phyloP scores from a whole-genome alignment of 495 filamentous ascomycete genomes.

The Clavariopsis aquatica region DNA sequence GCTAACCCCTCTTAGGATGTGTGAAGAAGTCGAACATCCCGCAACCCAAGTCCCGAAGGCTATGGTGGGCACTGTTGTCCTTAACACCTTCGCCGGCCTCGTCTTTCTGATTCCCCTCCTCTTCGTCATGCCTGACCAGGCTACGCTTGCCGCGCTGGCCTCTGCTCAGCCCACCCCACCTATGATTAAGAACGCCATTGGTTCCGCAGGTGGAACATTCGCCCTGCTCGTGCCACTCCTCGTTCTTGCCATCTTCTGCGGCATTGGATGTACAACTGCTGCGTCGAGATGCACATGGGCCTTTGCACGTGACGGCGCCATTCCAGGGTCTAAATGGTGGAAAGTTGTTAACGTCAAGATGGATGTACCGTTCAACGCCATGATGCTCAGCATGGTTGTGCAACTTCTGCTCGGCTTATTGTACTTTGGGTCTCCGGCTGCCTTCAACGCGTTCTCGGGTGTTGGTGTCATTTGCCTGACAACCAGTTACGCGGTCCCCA shows the following conservation, averaged over 20 bases:
- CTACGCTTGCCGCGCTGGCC: constrained; percentile 50
- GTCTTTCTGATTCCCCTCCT: constrained; percentile 63
- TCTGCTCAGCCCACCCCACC: constrained; percentile 60
- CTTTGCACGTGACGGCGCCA: constrained; percentile 66
- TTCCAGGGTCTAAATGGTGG: constrained; percentile 68
- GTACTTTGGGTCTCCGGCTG: constrained; percentile 64
- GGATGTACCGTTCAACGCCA: constrained; percentile 59
- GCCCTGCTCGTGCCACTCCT: constrained; percentile 71
- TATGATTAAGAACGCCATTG: constrained; percentile 58
- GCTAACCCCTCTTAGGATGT: constrained; percentile 38
- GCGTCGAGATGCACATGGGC: constrained; percentile 63
- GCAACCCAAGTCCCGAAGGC: constrained; percentile 60
- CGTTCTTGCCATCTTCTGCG: constrained; percentile 64
- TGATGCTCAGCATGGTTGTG: constrained; percentile 57
- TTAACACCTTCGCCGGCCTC: constrained; percentile 60
- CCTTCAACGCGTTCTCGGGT: constrained; percentile 68
- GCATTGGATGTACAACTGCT: constrained; percentile 59
- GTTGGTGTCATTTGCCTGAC: constrained; percentile 67
- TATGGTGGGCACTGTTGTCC: constrained; percentile 59
- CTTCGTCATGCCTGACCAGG: constrained; percentile 59
- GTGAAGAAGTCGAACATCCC: constrained; percentile 55
- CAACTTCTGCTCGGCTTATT: constrained; percentile 61
- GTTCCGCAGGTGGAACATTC: constrained; percentile 63
- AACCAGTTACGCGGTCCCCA: constrained; percentile 62
- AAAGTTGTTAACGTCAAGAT: constrained; percentile 55